phyloP scores from a whole-genome alignment of 2,329 filamentous ascomycete genomes.

The Arthrobotrys iridis region DNA sequence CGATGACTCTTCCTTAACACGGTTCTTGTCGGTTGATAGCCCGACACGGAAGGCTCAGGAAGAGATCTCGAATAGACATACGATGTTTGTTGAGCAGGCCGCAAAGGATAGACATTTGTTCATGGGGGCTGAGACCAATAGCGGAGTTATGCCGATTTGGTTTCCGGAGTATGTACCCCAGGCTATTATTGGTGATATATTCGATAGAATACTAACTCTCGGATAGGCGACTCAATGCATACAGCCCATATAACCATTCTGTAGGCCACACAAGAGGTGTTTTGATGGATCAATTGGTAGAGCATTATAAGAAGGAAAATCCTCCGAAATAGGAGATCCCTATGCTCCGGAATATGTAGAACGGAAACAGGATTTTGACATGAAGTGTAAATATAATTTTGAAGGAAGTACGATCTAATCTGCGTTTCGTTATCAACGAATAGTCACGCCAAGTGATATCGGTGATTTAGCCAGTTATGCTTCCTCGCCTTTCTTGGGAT shows the following conservation, averaged over 20 bases:
- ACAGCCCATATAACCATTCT: conserved; percentile 37
- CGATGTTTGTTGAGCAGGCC: conserved; percentile 42
- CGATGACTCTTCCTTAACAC: conserved; percentile 25
- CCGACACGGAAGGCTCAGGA: conserved; percentile 28
- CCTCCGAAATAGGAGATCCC: conserved; percentile 31
- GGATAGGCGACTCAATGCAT: conserved; percentile 38
- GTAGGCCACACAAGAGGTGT: conserved; percentile 39
- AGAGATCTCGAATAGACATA: conserved; percentile 52
- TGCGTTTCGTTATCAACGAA: too few relatives aligned
- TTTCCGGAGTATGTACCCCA: conserved; percentile 51
- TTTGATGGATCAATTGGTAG: conserved; percentile 52
- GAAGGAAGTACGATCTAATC: neutral
- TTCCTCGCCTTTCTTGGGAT: too few relatives aligned
- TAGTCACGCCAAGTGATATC: too few relatives aligned
- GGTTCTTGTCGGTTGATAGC: conserved; percentile 18
- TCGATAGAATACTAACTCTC: conserved; percentile 5
- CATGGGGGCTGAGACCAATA: conserved; percentile 11
- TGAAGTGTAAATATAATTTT: conserved; percentile 39
- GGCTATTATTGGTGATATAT: neutral
- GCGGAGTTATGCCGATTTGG: conserved; percentile 25
- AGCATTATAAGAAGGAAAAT: conserved; percentile 51
- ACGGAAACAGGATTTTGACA: neutral
- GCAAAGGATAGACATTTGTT: conserved; percentile 43
- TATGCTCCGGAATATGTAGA: neutral
- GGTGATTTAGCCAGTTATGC: too few relatives aligned